Evolutionary conservation across 371 early-diverging fungal genomes (phyloP), one percentile per base, ranked within the genome.

Genomic region (Mortierella sp.): DNA sequence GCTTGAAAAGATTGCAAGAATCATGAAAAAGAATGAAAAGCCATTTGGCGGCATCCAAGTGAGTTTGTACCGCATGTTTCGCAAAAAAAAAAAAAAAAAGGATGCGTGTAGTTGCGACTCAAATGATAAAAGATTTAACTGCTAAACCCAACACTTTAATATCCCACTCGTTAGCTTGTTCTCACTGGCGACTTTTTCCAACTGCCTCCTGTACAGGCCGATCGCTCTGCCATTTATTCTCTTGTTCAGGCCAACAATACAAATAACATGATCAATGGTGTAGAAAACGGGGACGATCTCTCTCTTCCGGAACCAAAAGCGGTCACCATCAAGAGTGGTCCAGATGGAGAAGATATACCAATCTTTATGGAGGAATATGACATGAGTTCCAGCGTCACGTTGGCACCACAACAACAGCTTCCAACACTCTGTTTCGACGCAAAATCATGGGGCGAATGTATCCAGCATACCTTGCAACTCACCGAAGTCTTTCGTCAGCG

Each of bases 41-140:
- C 95, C 95, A 0, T 97, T 97, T 85, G 98, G 98, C 25, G 97
- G 97, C 5, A 91, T 98, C 51, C 96, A 95, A 83, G 88, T 92
- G 70, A 64, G 25, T 58, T 15, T 4, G 4, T 45, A 23, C n/a
- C 6, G 21, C 50, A 55, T 21, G 46, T 44, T 47, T 3, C 5
- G 37, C 5, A 37, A 37, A 9, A 37, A 37, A 37, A 37, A 37
- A 37, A 9, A 37, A 37, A 5, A 37, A 9, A 37, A 3, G 37
- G 37, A 47, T 30, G 47, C 57, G 26, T 43, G 18, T 21, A 7
- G 63, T 25, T 7, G 52, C 7, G 26, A 57, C 29, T 58, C 3
- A 29, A 21, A 56, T 19, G 21, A 60, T n/a, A n/a, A n/a, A n/a
- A n/a, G n/a, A n/a, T 60, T 53, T 43, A 57, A 52, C 7, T 56